Percentiles rank a stretch among this genome's conserved stretches.
These are phyloP conservation scores for Pichia ethanolica DNA, from an alignment of 805 yeast genomes.

Conservation along the genomic window DNA sequence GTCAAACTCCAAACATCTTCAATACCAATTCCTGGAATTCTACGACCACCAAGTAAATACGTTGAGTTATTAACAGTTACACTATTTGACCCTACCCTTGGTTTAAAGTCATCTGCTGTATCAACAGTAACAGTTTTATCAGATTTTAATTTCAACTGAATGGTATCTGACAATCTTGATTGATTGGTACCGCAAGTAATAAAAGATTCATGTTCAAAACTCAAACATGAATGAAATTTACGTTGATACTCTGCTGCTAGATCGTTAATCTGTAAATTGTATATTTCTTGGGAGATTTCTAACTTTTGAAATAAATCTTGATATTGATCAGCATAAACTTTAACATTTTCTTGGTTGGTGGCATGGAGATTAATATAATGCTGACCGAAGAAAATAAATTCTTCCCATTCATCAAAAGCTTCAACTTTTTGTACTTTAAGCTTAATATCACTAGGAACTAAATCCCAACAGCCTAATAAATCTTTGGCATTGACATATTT, in stretches of 20 bases:
- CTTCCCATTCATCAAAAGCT: slow-evolving; percentile 80
- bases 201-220: slow-evolving; percentile 14
- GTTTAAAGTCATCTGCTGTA: slow-evolving; percentile 3
- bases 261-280: not conserved
- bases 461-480: slow-evolving; percentile 53
- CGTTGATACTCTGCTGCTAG: slow-evolving; percentile 18
- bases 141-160: slow-evolving; percentile 4
- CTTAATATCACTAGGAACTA: slow-evolving; percentile 35
- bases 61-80: not conserved
- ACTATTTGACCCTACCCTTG: slow-evolving; percentile 5
- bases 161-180: slow-evolving; percentile 21
- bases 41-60: slow-evolving; percentile 60
- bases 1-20: slow-evolving; percentile 38
- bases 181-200: slow-evolving; percentile 36
- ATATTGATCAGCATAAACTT: slow-evolving; percentile 10
- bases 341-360: slow-evolving; percentile 28
- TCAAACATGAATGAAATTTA: slow-evolving; percentile 33
- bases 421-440: slow-evolving; percentile 43
- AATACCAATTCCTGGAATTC: slow-evolving; percentile 45
- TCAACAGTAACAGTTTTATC: not conserved
- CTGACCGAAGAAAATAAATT: slow-evolving; percentile 65
- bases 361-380: slow-evolving; percentile 69
- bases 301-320: slow-evolving; percentile 1
- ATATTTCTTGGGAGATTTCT: not conserved
- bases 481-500: slow-evolving; percentile 43